phyloP scores from a whole-genome alignment of 306 rosid species.

The Trifolium pratense region DNA sequence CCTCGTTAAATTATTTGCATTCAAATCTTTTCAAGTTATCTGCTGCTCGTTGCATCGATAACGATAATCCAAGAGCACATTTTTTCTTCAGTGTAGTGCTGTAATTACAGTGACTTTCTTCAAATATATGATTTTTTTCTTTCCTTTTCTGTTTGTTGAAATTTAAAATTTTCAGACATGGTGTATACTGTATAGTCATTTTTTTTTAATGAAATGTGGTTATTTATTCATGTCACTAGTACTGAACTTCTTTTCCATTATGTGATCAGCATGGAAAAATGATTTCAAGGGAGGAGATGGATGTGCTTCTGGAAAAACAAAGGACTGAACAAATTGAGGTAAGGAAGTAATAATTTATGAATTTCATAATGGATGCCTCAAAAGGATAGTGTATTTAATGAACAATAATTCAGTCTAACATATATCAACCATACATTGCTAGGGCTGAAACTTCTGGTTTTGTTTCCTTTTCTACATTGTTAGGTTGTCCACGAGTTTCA shows the following conservation, averaged over 20 bases:
- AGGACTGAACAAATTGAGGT: conserved; percentile 83
- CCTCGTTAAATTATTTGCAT: conserved; percentile 26
- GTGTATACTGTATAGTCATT: conserved; percentile 13
- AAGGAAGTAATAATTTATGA: conserved; percentile 34
- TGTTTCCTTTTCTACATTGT: no score
- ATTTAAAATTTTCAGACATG: conserved; percentile 12
- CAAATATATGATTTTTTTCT: conserved; percentile 22
- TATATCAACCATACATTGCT: neutral
- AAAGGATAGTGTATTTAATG: neutral
- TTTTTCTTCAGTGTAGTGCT: conserved; percentile 5
- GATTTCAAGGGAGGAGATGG: conserved; percentile 86
- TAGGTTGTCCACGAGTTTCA: no score
- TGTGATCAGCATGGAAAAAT: conserved; percentile 79
- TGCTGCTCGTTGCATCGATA: conserved; percentile 16
- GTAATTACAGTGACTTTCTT: conserved; percentile 18
- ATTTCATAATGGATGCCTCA: neutral
- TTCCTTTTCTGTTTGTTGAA: conserved; percentile 17
- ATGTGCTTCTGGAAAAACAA: conserved; percentile 67
- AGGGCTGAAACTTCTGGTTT: neutral
- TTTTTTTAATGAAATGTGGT: conserved; percentile 15
- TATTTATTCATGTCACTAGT: conserved; percentile 22
- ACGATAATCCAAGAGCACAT: conserved; percentile 24
- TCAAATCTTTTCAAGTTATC: conserved; percentile 14
- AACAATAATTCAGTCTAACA: neutral
- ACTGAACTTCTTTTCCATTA: conserved; percentile 44